A percentile compares a stretch with the other conserved stretches of the same genome.
These are phyloP conservation scores for Borovskyia barvae DNA, from an alignment of 208 protist species.

Conservation along the genomic window DNA sequence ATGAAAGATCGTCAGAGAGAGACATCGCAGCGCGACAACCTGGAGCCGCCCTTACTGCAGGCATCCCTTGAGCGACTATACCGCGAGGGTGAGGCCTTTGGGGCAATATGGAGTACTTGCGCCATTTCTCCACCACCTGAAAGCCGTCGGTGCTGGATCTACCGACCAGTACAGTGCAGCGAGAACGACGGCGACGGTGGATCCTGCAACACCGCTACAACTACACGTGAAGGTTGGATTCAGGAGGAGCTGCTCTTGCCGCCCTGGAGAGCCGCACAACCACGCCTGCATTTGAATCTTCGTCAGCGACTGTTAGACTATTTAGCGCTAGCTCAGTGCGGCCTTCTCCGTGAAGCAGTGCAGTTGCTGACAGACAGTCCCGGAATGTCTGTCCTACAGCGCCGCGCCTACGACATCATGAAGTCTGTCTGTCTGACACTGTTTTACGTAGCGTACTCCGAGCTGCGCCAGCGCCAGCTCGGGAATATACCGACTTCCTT, in stretches of 20 bases:
- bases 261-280: constrained; percentile 31
- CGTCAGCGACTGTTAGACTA: constrained; percentile 68
- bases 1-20: too few species aligned
- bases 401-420: constrained; percentile 67
- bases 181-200: constrained; percentile 31
- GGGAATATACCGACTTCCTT: constrained; percentile 31
- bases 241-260: constrained; percentile 57
- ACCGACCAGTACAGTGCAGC: constrained; percentile 19
- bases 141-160: constrained; percentile 27
- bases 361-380: constrained; percentile 53
- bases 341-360: constrained; percentile 37
- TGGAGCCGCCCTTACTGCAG: constrained; percentile 20
- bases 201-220: not conserved
- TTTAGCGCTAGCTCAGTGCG: constrained; percentile 39
- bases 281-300: constrained; percentile 55
- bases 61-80: constrained; percentile 11
- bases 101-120: constrained; percentile 13
- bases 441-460: constrained; percentile 70
- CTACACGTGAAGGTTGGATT: constrained; percentile 50
- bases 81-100: constrained; percentile 6
- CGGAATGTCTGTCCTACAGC: constrained; percentile 75
- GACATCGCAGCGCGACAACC: too few species aligned
- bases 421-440: constrained; percentile 69
- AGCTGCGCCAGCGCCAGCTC: constrained; percentile 60
- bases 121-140: constrained; percentile 19